These are phyloP conservation scores for Fusarium redolens DNA, from an alignment of 2,329 filamentous ascomycete species.

Conservation along the genomic window DNA sequence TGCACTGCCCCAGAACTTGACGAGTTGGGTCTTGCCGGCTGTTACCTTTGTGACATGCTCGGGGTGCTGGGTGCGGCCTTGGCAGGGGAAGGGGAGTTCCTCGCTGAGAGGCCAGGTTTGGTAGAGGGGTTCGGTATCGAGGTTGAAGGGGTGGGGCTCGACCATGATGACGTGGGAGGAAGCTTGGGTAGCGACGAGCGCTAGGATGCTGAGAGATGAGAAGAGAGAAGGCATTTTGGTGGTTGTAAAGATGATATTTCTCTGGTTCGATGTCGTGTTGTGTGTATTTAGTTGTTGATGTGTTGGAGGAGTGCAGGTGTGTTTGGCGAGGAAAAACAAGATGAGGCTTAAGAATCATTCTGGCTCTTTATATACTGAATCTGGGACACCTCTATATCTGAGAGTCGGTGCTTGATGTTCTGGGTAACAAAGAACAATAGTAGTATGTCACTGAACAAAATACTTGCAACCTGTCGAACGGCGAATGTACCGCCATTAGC, in stretches of 20 bases:
- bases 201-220: background rate
- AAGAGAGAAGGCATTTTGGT: conserved; percentile 6
- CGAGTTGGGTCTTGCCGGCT: conserved; percentile 35
- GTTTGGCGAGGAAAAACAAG: background rate
- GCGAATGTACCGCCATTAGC: fast-evolving
- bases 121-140: conserved; percentile 39
- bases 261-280: background rate
- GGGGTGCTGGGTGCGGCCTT: conserved; percentile 31
- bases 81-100: conserved; percentile 41
- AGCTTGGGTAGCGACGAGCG: background rate
- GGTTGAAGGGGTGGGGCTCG: conserved; percentile 46
- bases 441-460: background rate
- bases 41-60: conserved; percentile 41
- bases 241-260: background rate
- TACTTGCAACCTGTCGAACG: fast-evolving
- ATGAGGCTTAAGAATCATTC: background rate
- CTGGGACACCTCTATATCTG: background rate
- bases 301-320: background rate
- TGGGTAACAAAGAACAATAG: background rate
- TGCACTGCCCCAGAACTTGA: conserved; percentile 46
- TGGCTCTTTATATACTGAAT: background rate
- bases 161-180: conserved; percentile 43
- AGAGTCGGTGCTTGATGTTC: background rate
- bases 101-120: conserved; percentile 38
- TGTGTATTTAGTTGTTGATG: background rate